A percentile compares a stretch with the other conserved stretches of the same genome.
These are phyloP conservation scores for Globisporangium yorkense DNA, from an alignment of 352 stramenopile genomes.

Conservation along the genomic window DNA sequence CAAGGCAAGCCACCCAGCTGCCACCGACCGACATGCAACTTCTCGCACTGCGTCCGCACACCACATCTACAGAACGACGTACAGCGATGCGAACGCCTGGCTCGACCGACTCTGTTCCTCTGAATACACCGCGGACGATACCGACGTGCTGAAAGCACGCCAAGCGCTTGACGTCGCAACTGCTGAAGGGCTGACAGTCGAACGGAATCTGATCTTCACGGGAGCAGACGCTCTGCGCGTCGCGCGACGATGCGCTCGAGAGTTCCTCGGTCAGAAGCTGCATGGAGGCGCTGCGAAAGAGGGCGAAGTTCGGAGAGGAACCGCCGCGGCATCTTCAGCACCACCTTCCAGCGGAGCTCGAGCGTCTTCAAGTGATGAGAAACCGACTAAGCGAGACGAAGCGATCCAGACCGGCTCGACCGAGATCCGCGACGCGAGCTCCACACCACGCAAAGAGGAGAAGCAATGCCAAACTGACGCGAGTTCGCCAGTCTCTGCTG, in stretches of 20 bases:
- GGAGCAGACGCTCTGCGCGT: conserved; percentile 29
- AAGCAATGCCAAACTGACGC: conserved; percentile 4
- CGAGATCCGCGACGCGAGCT: neutral
- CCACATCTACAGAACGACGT: conserved; percentile 1
- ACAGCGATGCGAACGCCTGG: conserved; percentile 10
- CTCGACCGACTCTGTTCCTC: neutral
- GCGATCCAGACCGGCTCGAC: conserved; percentile 7
- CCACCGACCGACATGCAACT: neutral
- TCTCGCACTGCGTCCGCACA: neutral
- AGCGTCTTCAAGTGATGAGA: neutral
- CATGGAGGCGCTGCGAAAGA: neutral
- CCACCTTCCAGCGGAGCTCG: neutral
- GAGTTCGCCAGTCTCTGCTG: neutral
- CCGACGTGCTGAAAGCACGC: neutral
- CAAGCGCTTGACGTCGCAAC: conserved; percentile 13
- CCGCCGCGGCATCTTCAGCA: neutral
- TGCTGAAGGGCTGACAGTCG: conserved; percentile 7
- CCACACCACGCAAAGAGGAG: neutral
- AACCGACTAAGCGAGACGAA: conserved; percentile 1
- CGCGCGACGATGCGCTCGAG: conserved; percentile 22
- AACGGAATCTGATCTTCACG: conserved; percentile 23
- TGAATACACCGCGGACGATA: neutral
- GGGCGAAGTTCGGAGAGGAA: neutral
- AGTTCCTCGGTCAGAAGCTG: conserved; percentile 24
- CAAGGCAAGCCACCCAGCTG: neutral